phyloP scores from a whole-genome alignment of 2,329 filamentous ascomycete species.

The Cercospora sojina region DNA sequence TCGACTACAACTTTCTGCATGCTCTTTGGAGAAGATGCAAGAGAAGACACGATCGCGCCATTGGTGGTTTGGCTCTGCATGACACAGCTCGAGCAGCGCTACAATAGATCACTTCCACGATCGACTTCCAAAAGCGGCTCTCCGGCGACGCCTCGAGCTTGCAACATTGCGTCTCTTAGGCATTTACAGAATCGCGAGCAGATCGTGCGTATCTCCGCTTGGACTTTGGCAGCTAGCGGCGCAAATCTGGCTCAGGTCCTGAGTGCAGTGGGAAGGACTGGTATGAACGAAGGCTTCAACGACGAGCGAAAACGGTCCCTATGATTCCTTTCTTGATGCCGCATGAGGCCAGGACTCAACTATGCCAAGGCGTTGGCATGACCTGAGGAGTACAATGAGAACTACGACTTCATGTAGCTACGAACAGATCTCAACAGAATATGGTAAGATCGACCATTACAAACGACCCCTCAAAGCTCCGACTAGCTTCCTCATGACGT shows the following conservation, averaged over 20 bases:
- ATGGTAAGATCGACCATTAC: not conserved
- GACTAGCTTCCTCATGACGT: not conserved
- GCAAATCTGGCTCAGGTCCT: not conserved
- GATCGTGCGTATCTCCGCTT: not conserved
- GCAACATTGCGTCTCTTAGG: not conserved
- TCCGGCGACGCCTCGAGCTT: not conserved
- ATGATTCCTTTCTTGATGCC: not conserved
- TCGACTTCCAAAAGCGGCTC: not conserved
- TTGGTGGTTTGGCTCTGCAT: not conserved
- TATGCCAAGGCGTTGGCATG: not conserved
- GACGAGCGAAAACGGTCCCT: not conserved
- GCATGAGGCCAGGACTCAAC: not conserved
- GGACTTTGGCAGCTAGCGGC: not conserved
- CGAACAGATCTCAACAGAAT: not conserved
- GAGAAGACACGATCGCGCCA: not conserved
- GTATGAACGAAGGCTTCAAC: not conserved
- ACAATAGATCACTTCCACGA: not conserved
- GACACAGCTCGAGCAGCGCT: not conserved
- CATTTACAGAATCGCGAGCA: not conserved
- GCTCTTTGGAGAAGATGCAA: not conserved
- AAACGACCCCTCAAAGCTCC: not conserved
- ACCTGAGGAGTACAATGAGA: not conserved
- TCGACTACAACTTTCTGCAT: not conserved
- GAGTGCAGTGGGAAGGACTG: not conserved
- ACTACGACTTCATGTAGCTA: conserved; percentile 1